These are phyloP conservation scores for Rubia tinctorum DNA, from an alignment of 305 asterid species.

Conservation along the genomic window DNA sequence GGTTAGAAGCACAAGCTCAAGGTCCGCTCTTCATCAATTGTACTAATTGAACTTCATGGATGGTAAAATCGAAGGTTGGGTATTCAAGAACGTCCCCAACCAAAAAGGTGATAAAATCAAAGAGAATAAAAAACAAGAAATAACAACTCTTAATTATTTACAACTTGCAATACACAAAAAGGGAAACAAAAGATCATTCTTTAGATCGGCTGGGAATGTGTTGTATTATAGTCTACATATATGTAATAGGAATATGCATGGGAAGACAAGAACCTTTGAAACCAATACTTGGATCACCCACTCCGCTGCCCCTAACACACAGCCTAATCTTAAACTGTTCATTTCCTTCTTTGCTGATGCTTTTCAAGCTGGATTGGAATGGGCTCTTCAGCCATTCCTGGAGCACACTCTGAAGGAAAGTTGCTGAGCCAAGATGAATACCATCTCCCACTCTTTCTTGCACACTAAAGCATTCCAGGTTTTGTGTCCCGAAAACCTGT, in stretches of 20 bases:
- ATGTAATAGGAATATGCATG: slow-evolving; percentile 49
- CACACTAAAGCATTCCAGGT: slow-evolving; percentile 23
- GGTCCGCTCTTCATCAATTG: no score
- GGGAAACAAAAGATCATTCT: no score
- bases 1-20: no score
- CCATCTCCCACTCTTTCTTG: slow-evolving; percentile 45
- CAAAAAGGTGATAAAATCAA: no score
- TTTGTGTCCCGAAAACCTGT: slow-evolving; percentile 25
- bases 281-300: slow-evolving; percentile 38
- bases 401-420: slow-evolving; percentile 48
- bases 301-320: slow-evolving; percentile 48
- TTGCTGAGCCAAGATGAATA: slow-evolving; percentile 35
- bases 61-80: no score
- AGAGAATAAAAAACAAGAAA: no score
- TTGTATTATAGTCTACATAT: no score
- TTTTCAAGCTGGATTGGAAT: slow-evolving; percentile 45
- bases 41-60: no score
- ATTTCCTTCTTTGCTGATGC: slow-evolving; percentile 26
- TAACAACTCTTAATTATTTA: no score
- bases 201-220: no score
- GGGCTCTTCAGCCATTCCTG: slow-evolving; percentile 66
- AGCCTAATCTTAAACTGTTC: slow-evolving; percentile 39
- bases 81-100: no score
- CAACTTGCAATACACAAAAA: no score
- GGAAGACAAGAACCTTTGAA: slow-evolving; percentile 83